Base-by-base conservation (phyloP, 331 rosid genomes). In the Erythrophleum ivorense region DNA sequence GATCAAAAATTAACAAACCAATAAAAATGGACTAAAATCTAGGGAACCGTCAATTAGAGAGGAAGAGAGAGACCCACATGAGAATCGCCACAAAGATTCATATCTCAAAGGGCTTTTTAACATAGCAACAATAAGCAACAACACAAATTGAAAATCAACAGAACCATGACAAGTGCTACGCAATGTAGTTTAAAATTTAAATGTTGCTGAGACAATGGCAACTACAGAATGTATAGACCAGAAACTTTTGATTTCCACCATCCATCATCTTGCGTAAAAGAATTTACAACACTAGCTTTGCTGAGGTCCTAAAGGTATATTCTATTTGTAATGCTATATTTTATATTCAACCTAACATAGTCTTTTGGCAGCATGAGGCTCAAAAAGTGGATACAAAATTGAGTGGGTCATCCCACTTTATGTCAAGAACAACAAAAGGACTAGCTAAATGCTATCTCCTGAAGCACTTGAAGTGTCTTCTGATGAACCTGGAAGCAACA, bases 401-500 rank as follows among this genome's bases (percentile, higher is more conserved):
- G 43, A 70, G 9, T 12, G 33, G 50, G 40, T 16, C 70, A 78
- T 74, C 54, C 54, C 71, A 57, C 81, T 68, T 62, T 33, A 57
- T 52, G 64, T 49, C 16, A 43, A 9, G 75, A 21, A 50, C 34
- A 3, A 14, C 7, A 18, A 1, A 66, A 13, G 7, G 74, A 54
- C 68, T 85, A 82, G 81, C 85, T 80, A 88, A 88, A 95, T 49
- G 99, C 99, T 84, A 95, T 89, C 87, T 95, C 98, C 71, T 93
- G 90, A 52, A 95, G 97, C 58, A 93, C 90, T 85, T 85, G 91
- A 68, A 95, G 97, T 36, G 99, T 95, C 89, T 95, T 93, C 77
- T 84, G 86, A 91, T 95, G 98, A 79, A 95, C 98, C 99, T 95
- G 92, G 67, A 81, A 73, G 62, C 81, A 84, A 62, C 60, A 82